Percentiles rank a stretch among this genome's conserved stretches.
Conservation (phyloP, 306 rosid genomes). For the Boehmeria nivea region DNA sequence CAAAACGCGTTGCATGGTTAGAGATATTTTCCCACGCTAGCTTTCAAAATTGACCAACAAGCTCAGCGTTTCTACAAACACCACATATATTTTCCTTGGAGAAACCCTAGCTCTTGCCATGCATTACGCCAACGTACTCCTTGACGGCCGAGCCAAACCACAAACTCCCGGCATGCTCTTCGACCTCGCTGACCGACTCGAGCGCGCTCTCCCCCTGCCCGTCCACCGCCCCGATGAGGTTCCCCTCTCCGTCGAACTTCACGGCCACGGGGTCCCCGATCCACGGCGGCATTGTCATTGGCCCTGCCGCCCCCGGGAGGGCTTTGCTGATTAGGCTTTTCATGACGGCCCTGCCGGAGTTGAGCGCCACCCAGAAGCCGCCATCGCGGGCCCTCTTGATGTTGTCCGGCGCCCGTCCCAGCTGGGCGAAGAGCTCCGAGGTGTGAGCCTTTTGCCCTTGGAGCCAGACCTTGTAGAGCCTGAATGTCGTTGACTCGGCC, state of each 20-base stretch:
- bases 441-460: conserved; percentile 15
- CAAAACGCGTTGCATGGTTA: no score
- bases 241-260: conserved; percentile 39
- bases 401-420: conserved; percentile 47
- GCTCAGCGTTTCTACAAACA: no score
- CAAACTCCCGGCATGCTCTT: conserved; percentile 36
- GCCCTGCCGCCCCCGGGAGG: background rate
- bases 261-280: conserved; percentile 39
- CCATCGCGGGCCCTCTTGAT: conserved; percentile 39
- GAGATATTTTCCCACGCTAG: no score
- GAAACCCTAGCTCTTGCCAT: background rate
- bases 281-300: background rate
- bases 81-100: no score
- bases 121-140: conserved; percentile 32
- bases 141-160: conserved; percentile 54
- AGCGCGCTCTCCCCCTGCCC: conserved; percentile 33
- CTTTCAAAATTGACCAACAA: no score
- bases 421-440: conserved; percentile 20
- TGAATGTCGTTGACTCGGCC: conserved; percentile 25
- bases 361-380: conserved; percentile 49
- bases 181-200: conserved; percentile 47
- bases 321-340: background rate
- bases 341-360: conserved; percentile 31
- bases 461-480: conserved; percentile 31
- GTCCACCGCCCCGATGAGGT: conserved; percentile 29